These are phyloP conservation scores for Boechera divaricarpa DNA, from an alignment of 345 rosid species.

Conservation along the genomic window DNA sequence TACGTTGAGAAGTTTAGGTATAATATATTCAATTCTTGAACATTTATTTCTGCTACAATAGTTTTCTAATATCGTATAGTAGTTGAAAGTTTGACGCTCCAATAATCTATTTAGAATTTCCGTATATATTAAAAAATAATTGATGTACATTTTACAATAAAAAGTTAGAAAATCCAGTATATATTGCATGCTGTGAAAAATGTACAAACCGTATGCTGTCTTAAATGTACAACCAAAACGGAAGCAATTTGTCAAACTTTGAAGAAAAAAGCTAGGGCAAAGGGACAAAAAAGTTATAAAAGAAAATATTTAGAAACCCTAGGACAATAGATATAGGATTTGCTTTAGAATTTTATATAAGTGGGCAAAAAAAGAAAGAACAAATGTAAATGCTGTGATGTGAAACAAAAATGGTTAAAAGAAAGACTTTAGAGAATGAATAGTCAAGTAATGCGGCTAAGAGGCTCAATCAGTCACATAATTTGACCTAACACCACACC, in stretches of 20 bases:
- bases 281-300: constrained; percentile 19
- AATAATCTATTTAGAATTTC: not conserved
- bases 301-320: constrained; percentile 40
- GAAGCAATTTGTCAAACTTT: constrained; percentile 39
- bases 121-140: not conserved
- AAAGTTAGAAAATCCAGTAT: not conserved
- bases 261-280: constrained; percentile 30
- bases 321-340: constrained; percentile 17
- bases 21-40: not conserved
- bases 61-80: not conserved
- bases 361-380: not conserved
- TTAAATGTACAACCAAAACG: constrained; percentile 7
- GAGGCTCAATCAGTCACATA: constrained; percentile 31
- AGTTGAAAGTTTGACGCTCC: not conserved
- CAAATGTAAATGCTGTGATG: constrained; percentile 22
- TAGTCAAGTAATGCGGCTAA: constrained; percentile 49
- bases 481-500: constrained; percentile 42
- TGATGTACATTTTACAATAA: not conserved
- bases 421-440: constrained; percentile 37
- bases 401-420: constrained; percentile 14
- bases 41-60: not conserved
- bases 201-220: not conserved
- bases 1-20: not conserved
- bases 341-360: constrained; percentile 3
- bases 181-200: not conserved